Conservation (phyloP, 345 rosid genomes). For the Rubroshorea leprosula region DNA sequence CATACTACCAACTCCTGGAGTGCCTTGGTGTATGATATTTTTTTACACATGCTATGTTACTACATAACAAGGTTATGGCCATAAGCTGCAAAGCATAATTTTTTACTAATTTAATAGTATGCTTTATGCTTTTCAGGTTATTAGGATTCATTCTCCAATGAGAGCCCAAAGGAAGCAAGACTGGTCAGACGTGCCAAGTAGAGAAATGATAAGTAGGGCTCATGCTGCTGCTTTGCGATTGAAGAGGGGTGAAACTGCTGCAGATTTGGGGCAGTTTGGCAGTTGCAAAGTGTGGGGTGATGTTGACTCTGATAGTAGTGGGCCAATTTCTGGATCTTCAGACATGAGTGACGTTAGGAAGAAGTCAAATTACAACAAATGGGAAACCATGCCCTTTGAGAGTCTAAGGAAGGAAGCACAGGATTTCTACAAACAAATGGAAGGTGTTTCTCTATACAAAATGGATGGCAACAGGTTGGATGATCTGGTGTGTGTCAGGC, state of each 20-base stretch:
- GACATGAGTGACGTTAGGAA: constrained; percentile 75
- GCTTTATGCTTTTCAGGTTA: constrained; percentile 45
- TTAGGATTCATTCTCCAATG: constrained; percentile 94
- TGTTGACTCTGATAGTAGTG: constrained; percentile 42
- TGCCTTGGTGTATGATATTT: constrained; percentile 77
- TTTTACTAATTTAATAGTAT: constrained; percentile 5
- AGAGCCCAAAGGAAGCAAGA: constrained; percentile 65
- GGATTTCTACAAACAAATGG: constrained; percentile 72
- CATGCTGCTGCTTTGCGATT: constrained; percentile 73
- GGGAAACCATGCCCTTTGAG: constrained; percentile 77
- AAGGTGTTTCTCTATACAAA: constrained; percentile 76
- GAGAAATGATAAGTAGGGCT: constrained; percentile 65
- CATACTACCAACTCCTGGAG: constrained; percentile 92
- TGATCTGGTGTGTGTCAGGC: constrained; percentile 86
- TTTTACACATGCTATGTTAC: neutral
- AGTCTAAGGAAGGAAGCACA: constrained; percentile 85
- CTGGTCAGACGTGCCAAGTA: constrained; percentile 84
- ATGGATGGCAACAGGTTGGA: constrained; percentile 97
- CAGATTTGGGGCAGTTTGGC: constrained; percentile 59
- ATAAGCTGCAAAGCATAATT: neutral
- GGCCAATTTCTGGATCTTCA: constrained; percentile 70
- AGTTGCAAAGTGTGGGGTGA: constrained; percentile 92
- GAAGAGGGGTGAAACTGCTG: constrained; percentile 41
- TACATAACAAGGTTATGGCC: neutral
- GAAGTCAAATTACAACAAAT: constrained; percentile 74